Evolutionary conservation across 768 basidiomycete genomes (phyloP).

Genomic region (Rhodosporidiobolus odoratus): DNA sequence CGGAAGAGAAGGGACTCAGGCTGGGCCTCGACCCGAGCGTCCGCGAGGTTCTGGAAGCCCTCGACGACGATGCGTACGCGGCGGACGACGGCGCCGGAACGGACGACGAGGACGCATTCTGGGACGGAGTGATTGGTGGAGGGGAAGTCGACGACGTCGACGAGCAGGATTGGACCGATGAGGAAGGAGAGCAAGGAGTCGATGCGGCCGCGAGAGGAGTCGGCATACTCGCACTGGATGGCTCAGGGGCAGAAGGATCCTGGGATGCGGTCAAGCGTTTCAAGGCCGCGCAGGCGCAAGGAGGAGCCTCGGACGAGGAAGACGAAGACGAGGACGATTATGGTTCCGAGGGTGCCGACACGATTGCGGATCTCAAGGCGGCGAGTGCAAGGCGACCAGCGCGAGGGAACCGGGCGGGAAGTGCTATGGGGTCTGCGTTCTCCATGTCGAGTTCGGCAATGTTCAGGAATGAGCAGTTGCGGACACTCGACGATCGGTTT

Average conservation of each 20-base stretch:
- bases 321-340: conserved; percentile 28
- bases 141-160: conserved; percentile 52
- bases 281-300: conserved; percentile 9
- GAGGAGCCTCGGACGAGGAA: conserved; percentile 10
- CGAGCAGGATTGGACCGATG: conserved; percentile 45
- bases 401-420: conserved; percentile 54
- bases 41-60: conserved; percentile 82
- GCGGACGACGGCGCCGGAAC: conserved; percentile 61
- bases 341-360: conserved; percentile 70
- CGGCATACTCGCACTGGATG: conserved; percentile 50
- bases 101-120: conserved; percentile 60
- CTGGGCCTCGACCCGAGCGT: conserved; percentile 96
- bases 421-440: conserved; percentile 64
- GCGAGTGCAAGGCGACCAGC: conserved; percentile 67
- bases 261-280: conserved; percentile 32
- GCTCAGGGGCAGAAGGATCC: conserved; percentile 12
- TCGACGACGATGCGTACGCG: conserved; percentile 89
- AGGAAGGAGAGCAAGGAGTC: conserved; percentile 38
- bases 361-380: conserved; percentile 69
- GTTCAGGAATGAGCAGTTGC: conserved; percentile 82
- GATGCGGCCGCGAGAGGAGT: conserved; percentile 37
- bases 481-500: conserved; percentile 85
- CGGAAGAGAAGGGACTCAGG: conserved; percentile 62
- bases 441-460: conserved; percentile 97
- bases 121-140: conserved; percentile 37